phyloP scores from a whole-genome alignment of 1,139 yeast genomes.

The Trichomonascaceae sp. region DNA sequence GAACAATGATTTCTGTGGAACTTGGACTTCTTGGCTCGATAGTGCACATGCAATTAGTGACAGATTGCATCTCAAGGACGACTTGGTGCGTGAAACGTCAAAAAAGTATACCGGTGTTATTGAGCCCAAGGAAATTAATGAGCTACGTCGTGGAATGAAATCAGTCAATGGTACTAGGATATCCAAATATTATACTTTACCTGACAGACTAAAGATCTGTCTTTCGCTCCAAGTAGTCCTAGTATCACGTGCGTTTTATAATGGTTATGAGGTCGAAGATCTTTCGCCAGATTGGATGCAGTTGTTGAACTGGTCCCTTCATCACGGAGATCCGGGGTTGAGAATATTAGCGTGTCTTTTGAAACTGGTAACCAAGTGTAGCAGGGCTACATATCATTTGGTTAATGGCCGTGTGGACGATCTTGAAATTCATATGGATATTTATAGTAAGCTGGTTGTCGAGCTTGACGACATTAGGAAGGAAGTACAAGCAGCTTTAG shows the following conservation, averaged over 20 bases:
- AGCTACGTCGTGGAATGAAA: neutral
- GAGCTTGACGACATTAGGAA: neutral
- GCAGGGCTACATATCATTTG: neutral
- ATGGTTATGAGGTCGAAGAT: neutral
- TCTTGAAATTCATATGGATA: neutral
- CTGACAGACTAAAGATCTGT: neutral
- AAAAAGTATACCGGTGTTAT: neutral
- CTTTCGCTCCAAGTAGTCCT: neutral
- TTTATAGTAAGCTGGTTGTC: neutral
- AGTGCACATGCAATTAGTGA: neutral
- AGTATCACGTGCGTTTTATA: neutral
- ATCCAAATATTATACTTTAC: neutral
- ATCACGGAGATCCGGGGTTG: neutral
- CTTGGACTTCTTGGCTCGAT: neutral
- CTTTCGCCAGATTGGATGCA: neutral
- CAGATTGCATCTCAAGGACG: neutral
- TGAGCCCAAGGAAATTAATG: neutral
- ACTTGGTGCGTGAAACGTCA: neutral
- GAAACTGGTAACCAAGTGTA: neutral
- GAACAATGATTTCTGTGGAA: neutral
- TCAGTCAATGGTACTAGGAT: conserved; percentile 4
- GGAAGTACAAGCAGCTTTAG: neutral
- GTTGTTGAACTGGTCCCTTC: neutral
- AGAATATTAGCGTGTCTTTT: neutral
- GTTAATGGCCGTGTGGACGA: neutral